A percentile compares a stretch with the other conserved stretches of the same genome.
Conservation (phyloP, 768 basidiomycete species). For the Plicaturopsis crispa region DNA sequence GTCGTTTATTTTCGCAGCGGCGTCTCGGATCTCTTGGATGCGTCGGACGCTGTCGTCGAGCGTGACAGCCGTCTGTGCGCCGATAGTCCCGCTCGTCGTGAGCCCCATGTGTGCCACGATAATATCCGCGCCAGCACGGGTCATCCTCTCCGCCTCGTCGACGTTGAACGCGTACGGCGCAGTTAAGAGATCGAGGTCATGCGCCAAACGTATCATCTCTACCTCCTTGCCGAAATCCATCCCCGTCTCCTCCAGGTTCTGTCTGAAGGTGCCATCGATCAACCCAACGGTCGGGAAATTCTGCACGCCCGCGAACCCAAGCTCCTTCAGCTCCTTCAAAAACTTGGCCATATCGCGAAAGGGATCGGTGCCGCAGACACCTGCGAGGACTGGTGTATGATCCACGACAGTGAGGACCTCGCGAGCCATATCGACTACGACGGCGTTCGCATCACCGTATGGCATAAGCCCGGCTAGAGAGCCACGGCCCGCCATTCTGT, state of each 20-base stretch:
- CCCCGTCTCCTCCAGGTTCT: conserved; percentile 20
- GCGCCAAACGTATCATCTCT: conserved; percentile 20
- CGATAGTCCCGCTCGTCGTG: conserved; percentile 18
- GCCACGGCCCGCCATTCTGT: conserved; percentile 17
- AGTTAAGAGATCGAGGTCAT: conserved; percentile 16
- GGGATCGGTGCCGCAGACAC: conserved; percentile 19
- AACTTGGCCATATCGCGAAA: conserved; percentile 19
- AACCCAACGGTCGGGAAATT: conserved; percentile 20
- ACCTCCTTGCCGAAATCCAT: conserved; percentile 23
- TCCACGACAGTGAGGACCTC: conserved; percentile 19
- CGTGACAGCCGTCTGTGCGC: conserved; percentile 15
- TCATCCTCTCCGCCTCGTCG: conserved; percentile 17
- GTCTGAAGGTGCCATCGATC: conserved; percentile 21
- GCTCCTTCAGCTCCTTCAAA: conserved; percentile 15
- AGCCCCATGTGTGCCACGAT: conserved; percentile 21
- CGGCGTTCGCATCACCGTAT: conserved; percentile 20
- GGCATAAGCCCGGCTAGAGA: conserved; percentile 15
- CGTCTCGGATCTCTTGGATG: conserved; percentile 12
- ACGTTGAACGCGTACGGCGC: conserved; percentile 20
- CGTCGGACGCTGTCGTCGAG: conserved; percentile 17
- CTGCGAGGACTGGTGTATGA: conserved; percentile 18
- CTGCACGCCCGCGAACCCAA: conserved; percentile 19
- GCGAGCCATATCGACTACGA: conserved; percentile 20
- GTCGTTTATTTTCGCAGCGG: conserved; percentile 11
- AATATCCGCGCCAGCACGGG: conserved; percentile 16